These are phyloP conservation scores for Pulveroboletus sp. DNA, from an alignment of 768 basidiomycete species.

Conservation along the genomic window DNA sequence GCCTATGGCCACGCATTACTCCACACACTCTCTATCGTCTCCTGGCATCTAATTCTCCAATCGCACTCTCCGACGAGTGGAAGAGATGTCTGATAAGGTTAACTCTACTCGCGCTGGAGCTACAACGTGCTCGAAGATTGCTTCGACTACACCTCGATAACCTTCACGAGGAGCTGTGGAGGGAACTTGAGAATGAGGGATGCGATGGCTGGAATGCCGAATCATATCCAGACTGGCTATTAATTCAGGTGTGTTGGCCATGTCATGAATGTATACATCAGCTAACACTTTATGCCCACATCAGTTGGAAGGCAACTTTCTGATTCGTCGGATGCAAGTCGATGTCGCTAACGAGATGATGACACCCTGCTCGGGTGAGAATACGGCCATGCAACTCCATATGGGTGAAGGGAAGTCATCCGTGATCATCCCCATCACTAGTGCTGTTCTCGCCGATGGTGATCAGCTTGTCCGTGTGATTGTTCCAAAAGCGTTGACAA, in stretches of 20 bases:
- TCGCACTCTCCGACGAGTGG: slow-evolving; percentile 26
- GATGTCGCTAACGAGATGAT: slow-evolving; percentile 46
- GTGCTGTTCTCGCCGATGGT: slow-evolving; percentile 39
- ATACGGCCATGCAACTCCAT: slow-evolving; percentile 45
- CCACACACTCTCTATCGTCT: slow-evolving; percentile 26
- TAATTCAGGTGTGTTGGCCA: slow-evolving; percentile 36
- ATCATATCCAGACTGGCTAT: slow-evolving; percentile 37
- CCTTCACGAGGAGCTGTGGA: slow-evolving; percentile 30
- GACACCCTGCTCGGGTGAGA: slow-evolving; percentile 31
- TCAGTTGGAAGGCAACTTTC: slow-evolving; percentile 44
- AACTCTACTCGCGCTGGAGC: slow-evolving; percentile 27
- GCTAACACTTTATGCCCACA: neutral
- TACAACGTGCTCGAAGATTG: slow-evolving; percentile 38
- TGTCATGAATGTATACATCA: neutral
- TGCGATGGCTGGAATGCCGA: slow-evolving; percentile 14
- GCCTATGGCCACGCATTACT: slow-evolving; percentile 38
- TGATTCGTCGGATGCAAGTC: slow-evolving; percentile 40
- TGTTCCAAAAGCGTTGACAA: slow-evolving; percentile 43
- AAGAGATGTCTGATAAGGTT: slow-evolving; percentile 24
- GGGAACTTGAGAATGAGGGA: slow-evolving; percentile 25
- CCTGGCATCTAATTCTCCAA: slow-evolving; percentile 25
- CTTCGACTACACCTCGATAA: slow-evolving; percentile 18
- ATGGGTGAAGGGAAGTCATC: slow-evolving; percentile 58
- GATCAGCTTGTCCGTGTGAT: slow-evolving; percentile 43
- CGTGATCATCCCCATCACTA: slow-evolving; percentile 43